These are phyloP conservation scores for Chaetomiaceae sp. DNA, from an alignment of 2,329 filamentous ascomycete species.

Conservation along the genomic window DNA sequence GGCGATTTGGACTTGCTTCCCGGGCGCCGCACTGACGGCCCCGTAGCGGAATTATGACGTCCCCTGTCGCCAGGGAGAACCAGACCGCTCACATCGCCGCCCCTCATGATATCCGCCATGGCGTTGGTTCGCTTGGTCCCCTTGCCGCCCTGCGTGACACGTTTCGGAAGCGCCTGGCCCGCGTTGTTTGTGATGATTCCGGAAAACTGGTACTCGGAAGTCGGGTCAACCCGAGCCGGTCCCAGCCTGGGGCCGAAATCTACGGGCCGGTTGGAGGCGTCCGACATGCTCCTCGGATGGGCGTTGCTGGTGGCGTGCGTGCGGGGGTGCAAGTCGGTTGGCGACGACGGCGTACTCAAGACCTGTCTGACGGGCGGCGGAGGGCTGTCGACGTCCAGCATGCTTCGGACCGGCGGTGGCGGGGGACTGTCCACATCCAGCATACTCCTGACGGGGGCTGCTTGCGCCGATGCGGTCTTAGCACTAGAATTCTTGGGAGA, in stretches of 20 bases:
- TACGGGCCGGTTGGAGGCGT: slow-evolving; percentile 44
- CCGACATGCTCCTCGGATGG: slow-evolving; percentile 52
- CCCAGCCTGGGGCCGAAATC: slow-evolving; percentile 42
- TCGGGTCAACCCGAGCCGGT: slow-evolving; percentile 36
- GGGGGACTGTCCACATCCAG: slow-evolving; percentile 50
- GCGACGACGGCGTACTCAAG: slow-evolving; percentile 44
- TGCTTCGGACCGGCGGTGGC: slow-evolving; percentile 43
- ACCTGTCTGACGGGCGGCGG: slow-evolving; percentile 28
- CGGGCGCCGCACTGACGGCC: slow-evolving; percentile 30
- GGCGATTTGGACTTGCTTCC: slow-evolving; percentile 52
- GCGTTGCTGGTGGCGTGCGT: slow-evolving; percentile 26
- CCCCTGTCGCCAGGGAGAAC: slow-evolving; percentile 45
- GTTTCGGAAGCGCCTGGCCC: slow-evolving; percentile 47
- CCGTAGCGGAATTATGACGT: slow-evolving; percentile 37
- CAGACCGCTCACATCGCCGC: slow-evolving; percentile 46
- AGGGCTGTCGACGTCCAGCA: slow-evolving; percentile 46
- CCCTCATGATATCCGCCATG: slow-evolving; percentile 52
- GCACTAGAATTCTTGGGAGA: slow-evolving; percentile 15
- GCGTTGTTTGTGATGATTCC: slow-evolving; percentile 51
- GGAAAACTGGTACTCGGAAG: slow-evolving; percentile 56
- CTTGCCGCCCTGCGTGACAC: slow-evolving; percentile 44
- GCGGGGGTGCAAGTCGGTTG: slow-evolving; percentile 38
- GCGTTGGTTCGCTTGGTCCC: slow-evolving; percentile 31
- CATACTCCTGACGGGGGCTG: slow-evolving; percentile 54
- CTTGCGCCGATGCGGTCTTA: slow-evolving; percentile 34